These are phyloP conservation scores for Leccinum huronense DNA, from an alignment of 1,284 basidiomycete genomes.

Conservation along the genomic window DNA sequence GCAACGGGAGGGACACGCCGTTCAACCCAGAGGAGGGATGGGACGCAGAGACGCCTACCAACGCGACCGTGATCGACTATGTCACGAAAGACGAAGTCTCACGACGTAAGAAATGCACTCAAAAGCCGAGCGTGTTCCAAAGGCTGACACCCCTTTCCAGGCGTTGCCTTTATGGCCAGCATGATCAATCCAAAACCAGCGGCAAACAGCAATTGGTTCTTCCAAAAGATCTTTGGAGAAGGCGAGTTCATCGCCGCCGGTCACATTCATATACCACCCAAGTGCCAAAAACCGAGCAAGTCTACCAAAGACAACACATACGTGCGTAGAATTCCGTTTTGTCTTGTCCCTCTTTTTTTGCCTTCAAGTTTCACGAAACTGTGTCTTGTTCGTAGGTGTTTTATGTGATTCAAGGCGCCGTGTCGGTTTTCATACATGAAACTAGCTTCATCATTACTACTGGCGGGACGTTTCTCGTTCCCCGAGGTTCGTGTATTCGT, in stretches of 20 bases:
- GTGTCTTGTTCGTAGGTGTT: slow-evolving; percentile 61
- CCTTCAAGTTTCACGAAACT: background rate
- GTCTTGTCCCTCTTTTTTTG: background rate
- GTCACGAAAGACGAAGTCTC: slow-evolving; percentile 57
- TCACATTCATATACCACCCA: slow-evolving; percentile 77
- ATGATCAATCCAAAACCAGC: slow-evolving; percentile 61
- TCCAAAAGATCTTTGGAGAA: slow-evolving; percentile 95
- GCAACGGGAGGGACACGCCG: slow-evolving; percentile 42
- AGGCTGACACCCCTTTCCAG: slow-evolving; percentile 37
- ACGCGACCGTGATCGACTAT: slow-evolving; percentile 72
- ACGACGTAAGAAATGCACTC: slow-evolving; percentile 56
- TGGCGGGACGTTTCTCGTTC: slow-evolving; percentile 88
- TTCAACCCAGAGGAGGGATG: slow-evolving; percentile 78
- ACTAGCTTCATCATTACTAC: slow-evolving; percentile 76
- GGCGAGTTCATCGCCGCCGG: slow-evolving; percentile 90
- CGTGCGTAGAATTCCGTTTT: slow-evolving; percentile 50
- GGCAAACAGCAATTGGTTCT: slow-evolving; percentile 70
- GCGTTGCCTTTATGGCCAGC: slow-evolving; percentile 72
- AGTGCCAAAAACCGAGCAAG: slow-evolving; percentile 82
- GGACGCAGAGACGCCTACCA: slow-evolving; percentile 77
- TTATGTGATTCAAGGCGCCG: slow-evolving; percentile 83
- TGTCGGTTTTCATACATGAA: slow-evolving; percentile 81
- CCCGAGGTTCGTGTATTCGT: slow-evolving; percentile 61
- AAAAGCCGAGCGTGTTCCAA: background rate
- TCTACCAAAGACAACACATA: slow-evolving; percentile 93